Evolutionary conservation across 2,329 filamentous ascomycete genomes (phyloP), one percentile per base, ranked within the genome.

Genomic region (Nannizzia gypsea): DNA sequence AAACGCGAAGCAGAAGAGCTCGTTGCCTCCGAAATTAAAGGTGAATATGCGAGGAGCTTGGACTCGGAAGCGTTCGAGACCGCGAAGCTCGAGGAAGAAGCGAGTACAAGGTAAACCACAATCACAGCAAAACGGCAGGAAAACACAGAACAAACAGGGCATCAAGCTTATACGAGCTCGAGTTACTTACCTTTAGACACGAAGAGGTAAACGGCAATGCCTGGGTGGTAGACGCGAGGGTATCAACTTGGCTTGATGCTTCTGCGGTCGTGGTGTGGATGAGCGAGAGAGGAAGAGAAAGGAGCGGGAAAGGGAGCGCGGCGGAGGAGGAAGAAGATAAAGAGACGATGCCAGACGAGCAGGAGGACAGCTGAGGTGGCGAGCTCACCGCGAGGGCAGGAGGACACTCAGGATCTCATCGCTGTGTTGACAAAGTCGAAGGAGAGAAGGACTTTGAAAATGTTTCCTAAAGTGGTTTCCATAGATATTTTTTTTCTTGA

Each of bases 211-310:
- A 22, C 20, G 28, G 8, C 34, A 40, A 40, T 34, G 52, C 34
- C 28, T 26, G 17, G 20, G 26, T 34, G 20, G 44, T 28, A 15
- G 13, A 50, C 13, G 44, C 20, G 20, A 15, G 20, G 36, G 22
- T 40, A 54, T 54, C 50, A 34, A 36, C 28, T 34, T 26, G 13
- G 13, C 6, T 26, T n/a, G 48, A 8, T 24, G 26, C 2, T 34
- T 15, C 15, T 20, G 50, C 20, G 50, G 22, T 24, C 20, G 44
- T 50, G 22, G 2, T 26, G 50, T 38, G 38, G 36, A 38, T 36
- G 20, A 24, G 58, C 56, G 54, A 24, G 58, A 59, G 54, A 50
- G 59, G 50, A 42, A 58, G 55, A 58, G 44, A 48, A 59, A 20
- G 26, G 34, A 42, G 57, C 54, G 20, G 28, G n/a, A n/a, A n/a